Base-by-base conservation (phyloP, 768 basidiomycete genomes). In the Coprinopsis strossmayeri region DNA sequence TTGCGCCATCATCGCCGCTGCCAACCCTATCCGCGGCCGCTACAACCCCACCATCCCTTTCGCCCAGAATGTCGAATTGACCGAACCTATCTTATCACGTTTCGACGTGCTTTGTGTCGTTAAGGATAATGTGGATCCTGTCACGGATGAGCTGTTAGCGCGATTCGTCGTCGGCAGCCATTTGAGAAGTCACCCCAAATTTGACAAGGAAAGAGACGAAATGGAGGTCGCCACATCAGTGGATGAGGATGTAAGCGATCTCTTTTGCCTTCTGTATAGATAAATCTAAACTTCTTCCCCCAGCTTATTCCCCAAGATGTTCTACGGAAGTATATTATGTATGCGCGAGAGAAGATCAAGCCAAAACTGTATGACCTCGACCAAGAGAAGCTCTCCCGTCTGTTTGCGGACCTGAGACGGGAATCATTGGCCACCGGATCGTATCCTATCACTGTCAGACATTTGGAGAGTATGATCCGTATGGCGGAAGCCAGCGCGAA, bases 11-110 rank as follows among this genome's bases (percentile, higher is more conserved):
- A 82, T 98, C 51, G 96, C 96, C 28, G 96, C 96, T 0, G 96
- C 96, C 45, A 99, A 99, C 71, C 96, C 96, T 20, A 84, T 96
- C 59, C 82, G 95, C 27, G 96, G 96, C 28, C 80, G 95, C 49
- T 99, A 99, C 69, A 98, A 99, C 64, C 93, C 95, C 27, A 97
- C 95, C 1, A 91, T 98, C 52, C 94, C 95, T 17, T 98, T 98
- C 73, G 84, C 89, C 63, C 95, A 98, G 67, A 99, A 99, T 59
- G 96, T 98, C 34, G 96, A 98, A 65, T 71, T 99, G 55, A 98
- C 96, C 3, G 96, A 98, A 64, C 96, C 96, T 1, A 99, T 99
- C 61, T 65, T 99, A 61, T 97, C 94, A 12, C 90, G 96, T 30
- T 99, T 99, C 65, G 96, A 99, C 65, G 91, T 98, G 15, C 72